Evolutionary conservation across 2,329 filamentous ascomycete species (phyloP), one percentile per base, ranked within the genome.

Genomic region (Colletotrichum salicis): DNA sequence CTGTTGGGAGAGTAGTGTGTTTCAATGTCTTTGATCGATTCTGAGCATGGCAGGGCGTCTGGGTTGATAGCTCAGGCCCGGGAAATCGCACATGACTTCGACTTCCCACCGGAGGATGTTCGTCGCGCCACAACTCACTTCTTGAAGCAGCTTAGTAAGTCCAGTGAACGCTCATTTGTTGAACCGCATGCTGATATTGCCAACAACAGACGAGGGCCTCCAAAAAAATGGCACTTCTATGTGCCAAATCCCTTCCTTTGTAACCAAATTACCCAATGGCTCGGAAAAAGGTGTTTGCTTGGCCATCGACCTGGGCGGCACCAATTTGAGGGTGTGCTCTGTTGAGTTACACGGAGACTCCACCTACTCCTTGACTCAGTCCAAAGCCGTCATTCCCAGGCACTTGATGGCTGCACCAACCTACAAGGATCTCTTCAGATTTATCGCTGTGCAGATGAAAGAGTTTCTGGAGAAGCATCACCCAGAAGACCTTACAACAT

Each of bases 231-330:
- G 74, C 22, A 74, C 70, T 5, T 68, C 52, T 6, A 55, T 60
- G 51, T 65, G 90, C 79, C 93, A 95, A 82, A 94, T 95, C 74
- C 93, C 93, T 1, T 94, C 92, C 11, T 95, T 93, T 79, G 92
- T 95, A 60, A 94, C 92, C 1, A 88, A 88, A 7, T 91, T 95
- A 11, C 93, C 93, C 72, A 92, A 94, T 84, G 93, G 93, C 70
- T 92, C 91, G 11, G 93, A 95, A 81, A 93, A 93, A 87, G 92
- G 80, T 7, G 70, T 77, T 1, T 80, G 76, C 37, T 72, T 82
- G 5, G 77, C 78, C 5, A 75, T 82, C 27, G 80, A 82, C 48
- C 75, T 82, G 1, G 80, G 80, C 1, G 80, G 80, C 1, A 82
- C 80, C 7, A 81, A 82, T 41, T 75, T 79, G 45, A 74, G 80